These are phyloP conservation scores for Clarireedia homoeocarpa DNA, from an alignment of 2,329 filamentous ascomycete genomes.

Conservation along the genomic window DNA sequence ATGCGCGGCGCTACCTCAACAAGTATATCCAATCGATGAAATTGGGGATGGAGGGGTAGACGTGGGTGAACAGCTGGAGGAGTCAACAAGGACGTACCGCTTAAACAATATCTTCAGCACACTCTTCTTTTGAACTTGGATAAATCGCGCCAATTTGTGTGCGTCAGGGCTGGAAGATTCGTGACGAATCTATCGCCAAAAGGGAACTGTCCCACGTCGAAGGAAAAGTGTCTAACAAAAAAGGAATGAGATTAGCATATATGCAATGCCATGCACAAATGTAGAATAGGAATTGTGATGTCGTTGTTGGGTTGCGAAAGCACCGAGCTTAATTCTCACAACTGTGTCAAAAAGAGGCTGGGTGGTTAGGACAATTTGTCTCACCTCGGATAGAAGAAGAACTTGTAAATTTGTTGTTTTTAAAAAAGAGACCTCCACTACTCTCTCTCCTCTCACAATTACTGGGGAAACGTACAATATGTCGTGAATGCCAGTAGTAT, in stretches of 20 bases:
- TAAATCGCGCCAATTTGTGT: conserved; percentile 17
- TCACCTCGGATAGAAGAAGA: conserved; percentile 23
- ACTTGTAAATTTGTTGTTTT: conserved; percentile 2
- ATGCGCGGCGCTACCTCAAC: conserved; percentile 1
- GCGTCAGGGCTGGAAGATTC: conserved; percentile 13
- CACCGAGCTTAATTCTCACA: conserved; percentile 19
- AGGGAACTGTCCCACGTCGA: conserved; percentile 15
- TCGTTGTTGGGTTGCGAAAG: conserved; percentile 11
- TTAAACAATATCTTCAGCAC: conserved; percentile 13
- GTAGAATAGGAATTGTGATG: conserved; percentile 6
- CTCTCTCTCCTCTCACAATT: conserved; percentile 11
- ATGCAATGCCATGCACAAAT: conserved; percentile 12
- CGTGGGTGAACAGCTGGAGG: neutral
- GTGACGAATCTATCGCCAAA: conserved; percentile 19
- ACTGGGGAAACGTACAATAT: conserved; percentile 1
- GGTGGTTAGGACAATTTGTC: conserved; percentile 15
- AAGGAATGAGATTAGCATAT: conserved; percentile 17
- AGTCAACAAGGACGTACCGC: conserved; percentile 10
- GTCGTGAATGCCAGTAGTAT: conserved; percentile 3
- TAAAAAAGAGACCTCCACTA: conserved; percentile 4
- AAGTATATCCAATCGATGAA: neutral
- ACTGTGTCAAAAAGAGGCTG: conserved; percentile 22
- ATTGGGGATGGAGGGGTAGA: neutral
- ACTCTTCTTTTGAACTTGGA: conserved; percentile 8
- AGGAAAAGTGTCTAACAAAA: conserved; percentile 15